phyloP scores from a whole-genome alignment of 2,329 filamentous ascomycete genomes.

The Salinomyces thailandicus region DNA sequence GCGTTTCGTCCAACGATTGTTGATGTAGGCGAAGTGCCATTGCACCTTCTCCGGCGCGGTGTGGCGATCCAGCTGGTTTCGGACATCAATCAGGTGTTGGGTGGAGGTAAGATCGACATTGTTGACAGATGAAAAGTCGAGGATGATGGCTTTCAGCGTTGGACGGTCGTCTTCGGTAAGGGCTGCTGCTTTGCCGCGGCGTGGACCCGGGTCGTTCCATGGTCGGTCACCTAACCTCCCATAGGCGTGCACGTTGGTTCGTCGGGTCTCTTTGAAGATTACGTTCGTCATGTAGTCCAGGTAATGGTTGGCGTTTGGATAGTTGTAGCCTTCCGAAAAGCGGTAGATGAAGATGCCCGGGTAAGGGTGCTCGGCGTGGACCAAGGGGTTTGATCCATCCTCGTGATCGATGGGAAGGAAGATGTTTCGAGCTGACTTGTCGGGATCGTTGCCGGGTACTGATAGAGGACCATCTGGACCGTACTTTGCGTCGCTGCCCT shows the following conservation, averaged over 20 bases:
- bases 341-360: slow-evolving; percentile 94
- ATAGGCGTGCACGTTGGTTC: slow-evolving; percentile 61
- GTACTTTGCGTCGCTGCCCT: slow-evolving; percentile 45
- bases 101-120: slow-evolving; percentile 88
- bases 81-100: slow-evolving; percentile 85
- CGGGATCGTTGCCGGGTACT: slow-evolving; percentile 28
- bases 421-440: slow-evolving; percentile 56
- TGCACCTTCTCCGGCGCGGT: slow-evolving; percentile 71
- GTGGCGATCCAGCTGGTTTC: slow-evolving; percentile 85
- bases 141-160: slow-evolving; percentile 74
- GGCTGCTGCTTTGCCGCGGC: slow-evolving; percentile 40
- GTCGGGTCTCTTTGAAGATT: slow-evolving; percentile 54
- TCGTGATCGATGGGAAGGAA: slow-evolving; percentile 78
- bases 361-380: slow-evolving; percentile 70
- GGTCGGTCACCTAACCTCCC: slow-evolving; percentile 58
- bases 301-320: slow-evolving; percentile 84
- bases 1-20: slow-evolving; percentile 89
- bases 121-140: slow-evolving; percentile 90
- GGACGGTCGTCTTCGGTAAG: slow-evolving; percentile 46
- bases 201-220: slow-evolving; percentile 87
- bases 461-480: background rate
- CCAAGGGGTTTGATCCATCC: slow-evolving; percentile 82
- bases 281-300: slow-evolving; percentile 53
- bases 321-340: slow-evolving; percentile 91
- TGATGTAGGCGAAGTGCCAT: slow-evolving; percentile 93